Evolutionary conservation across 2,329 filamentous ascomycete genomes (phyloP).

Genomic region (Arthrobotrys musiformis): DNA sequence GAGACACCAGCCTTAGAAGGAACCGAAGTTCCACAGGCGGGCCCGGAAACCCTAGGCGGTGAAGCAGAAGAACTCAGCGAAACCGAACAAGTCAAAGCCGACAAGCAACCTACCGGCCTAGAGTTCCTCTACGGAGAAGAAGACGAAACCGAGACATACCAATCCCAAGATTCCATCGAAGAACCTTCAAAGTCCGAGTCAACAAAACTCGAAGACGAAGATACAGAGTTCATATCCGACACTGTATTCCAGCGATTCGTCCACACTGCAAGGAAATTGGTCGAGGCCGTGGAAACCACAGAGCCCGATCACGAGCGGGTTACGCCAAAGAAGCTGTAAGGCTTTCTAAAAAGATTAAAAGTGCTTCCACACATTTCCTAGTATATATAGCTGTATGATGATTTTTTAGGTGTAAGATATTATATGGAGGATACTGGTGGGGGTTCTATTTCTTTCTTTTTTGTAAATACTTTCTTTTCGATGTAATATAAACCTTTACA

Average conservation of each 20-base stretch:
- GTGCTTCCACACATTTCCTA: background rate
- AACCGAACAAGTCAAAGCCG: background rate
- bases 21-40: background rate
- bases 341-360: background rate
- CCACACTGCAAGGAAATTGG: constrained; percentile 26
- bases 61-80: background rate
- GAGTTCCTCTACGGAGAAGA: constrained; percentile 21
- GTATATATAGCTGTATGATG: background rate
- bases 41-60: background rate
- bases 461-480: constrained; percentile 22
- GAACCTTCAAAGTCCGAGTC: background rate
- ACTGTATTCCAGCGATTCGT: constrained; percentile 41
- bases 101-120: background rate
- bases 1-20: background rate
- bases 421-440: background rate
- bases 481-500: constrained; percentile 15
- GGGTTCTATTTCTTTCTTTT: background rate
- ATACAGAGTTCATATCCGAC: constrained; percentile 24
- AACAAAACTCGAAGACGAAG: constrained; percentile 1
- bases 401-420: constrained; percentile 30
- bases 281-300: constrained; percentile 42
- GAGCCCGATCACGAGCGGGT: constrained; percentile 5
- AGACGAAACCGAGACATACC: background rate
- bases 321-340: constrained; percentile 25
- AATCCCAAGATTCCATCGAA: background rate